Evolutionary conservation across 1,284 basidiomycete genomes (phyloP), one percentile per base, ranked within the genome.

Genomic region (Ganoderma sinense): DNA sequence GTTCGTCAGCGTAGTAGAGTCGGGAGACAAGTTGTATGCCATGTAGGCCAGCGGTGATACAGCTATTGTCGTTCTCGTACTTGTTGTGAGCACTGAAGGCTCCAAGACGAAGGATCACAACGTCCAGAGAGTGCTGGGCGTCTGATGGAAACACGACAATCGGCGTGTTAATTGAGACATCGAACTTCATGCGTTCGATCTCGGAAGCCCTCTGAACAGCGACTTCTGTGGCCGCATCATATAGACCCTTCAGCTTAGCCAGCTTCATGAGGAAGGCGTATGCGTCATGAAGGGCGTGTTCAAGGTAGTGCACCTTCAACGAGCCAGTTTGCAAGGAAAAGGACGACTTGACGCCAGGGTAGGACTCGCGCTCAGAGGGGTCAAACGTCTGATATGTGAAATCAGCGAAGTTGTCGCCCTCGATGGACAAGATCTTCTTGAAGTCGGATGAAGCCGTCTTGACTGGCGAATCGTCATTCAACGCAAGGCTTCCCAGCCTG

Each of bases 321-420:
- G 98, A 98, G 5, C 95, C 97, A n/a, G 95, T 92, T 39, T 92
- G 89, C 67, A 99, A 87, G 73, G 89, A 89, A 68, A 99, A 85
- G 6, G 92, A 90, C 4, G 97, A 97, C 80, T 97, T 97, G 82
- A 97, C 89, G 45, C 96, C 96, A 2, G 88, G 86, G 80, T 95
- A 94, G 1, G 86, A 85, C 41, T 88, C 84, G 65, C 75, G 75
- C 65, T 88, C 88, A 29, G 85, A 80, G 18, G 94, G 88, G 80
- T 97, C 94, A 81, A 92, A 97, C 0, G 97, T 99, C 81, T 98
- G 94, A 81, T 99, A 99, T 66, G 89, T 90, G 83, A 99, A 97
- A 80, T 98, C 95, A 31, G 97, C 97, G 61, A 99, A 90, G 80
- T 99, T 95, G 75, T 96, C 91, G 48, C 97, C 98, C 78, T 99